Base-by-base conservation (phyloP, 257 asterid species). In the Thymus mandschuricus region DNA sequence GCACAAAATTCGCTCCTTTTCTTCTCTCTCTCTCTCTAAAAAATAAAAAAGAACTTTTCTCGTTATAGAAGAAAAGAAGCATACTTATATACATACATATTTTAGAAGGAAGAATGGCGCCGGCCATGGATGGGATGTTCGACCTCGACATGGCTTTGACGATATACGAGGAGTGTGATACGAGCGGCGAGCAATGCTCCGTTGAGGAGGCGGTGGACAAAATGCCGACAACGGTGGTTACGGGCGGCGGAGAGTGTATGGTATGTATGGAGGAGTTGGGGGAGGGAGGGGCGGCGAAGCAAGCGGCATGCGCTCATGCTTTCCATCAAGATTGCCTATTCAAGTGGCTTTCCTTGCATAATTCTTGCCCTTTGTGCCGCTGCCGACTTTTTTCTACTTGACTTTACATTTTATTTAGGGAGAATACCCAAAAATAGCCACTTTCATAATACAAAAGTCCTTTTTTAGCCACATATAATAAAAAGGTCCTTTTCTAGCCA, bases 331-430 rank as follows among this genome's bases (percentile, higher is more conserved):
- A 35, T 49, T 79, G 83, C 45, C 71, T 79, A 29, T 44, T 12
- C 3, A 64, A 30, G 28, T 79, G 83, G 80, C 75, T 71, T 8
- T 56, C 69, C 30, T 10, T 52, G 40, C 75, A 71, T 12, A 40
- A 56, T 48, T 75, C 80, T 4, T 79, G 83, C 75, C 80, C 83
- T 6, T 12, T 79, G 30, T 75, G 83, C 78, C 80, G 78, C 35
- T 54, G 68, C 54, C 52, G 1, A 62, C 33, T 62, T 27, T 1
- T 62, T 41, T 62, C 68, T 21, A 41, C 5, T 62, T 62, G 8
- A 62, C 15, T 59, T 58, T 56, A 8, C 27, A 4, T 10, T 58
- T 6, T 58, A 21, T 21, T 21, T 21, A 21, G n/a, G n/a, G n/a
- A n/a, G n/a, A n/a, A n/a, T n/a, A n/a, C n/a, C n/a, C n/a, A n/a